A percentile compares a stretch with the other conserved stretches of the same genome.
Conservation (phyloP, 345 rosid species). For the Lumnitzera littorea region DNA sequence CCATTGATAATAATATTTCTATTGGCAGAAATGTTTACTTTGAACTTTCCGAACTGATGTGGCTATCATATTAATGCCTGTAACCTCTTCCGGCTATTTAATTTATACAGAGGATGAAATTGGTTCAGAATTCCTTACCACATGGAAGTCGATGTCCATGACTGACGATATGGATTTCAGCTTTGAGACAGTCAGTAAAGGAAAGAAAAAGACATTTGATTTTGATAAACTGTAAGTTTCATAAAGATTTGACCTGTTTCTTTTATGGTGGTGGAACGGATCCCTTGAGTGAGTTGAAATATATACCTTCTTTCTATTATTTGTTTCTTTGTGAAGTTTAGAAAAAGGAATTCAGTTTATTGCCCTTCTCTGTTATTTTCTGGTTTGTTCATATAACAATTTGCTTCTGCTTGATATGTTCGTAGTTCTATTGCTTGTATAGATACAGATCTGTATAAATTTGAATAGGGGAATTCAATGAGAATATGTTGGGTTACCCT, state of each 20-base stretch:
- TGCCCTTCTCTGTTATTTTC: no score
- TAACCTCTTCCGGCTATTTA: conserved; percentile 4
- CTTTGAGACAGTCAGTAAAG: conserved; percentile 43
- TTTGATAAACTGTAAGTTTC: conserved; percentile 74
- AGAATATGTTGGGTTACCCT: background rate
- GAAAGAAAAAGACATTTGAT: conserved; percentile 52
- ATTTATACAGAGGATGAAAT: conserved; percentile 53
- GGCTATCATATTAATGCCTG: conserved; percentile 1
- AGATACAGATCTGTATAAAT: no score
- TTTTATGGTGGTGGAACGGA: background rate
- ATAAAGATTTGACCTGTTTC: background rate
- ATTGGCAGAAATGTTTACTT: no score
- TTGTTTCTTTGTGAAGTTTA: background rate
- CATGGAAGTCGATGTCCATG: conserved; percentile 53
- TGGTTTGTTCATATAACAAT: no score
- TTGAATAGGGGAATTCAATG: no score
- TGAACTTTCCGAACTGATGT: no score
- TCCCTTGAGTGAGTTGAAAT: background rate
- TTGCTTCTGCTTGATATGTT: no score
- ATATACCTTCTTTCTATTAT: background rate
- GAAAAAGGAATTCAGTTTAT: background rate
- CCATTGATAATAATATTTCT: no score
- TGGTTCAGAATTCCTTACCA: conserved; percentile 64
- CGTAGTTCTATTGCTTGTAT: no score
- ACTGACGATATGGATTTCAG: conserved; percentile 55